A percentile compares a stretch with the other conserved stretches of the same genome.
Evolutionary conservation across 768 basidiomycete species (phyloP).

Genomic region (Phanerochaete carnosa): DNA sequence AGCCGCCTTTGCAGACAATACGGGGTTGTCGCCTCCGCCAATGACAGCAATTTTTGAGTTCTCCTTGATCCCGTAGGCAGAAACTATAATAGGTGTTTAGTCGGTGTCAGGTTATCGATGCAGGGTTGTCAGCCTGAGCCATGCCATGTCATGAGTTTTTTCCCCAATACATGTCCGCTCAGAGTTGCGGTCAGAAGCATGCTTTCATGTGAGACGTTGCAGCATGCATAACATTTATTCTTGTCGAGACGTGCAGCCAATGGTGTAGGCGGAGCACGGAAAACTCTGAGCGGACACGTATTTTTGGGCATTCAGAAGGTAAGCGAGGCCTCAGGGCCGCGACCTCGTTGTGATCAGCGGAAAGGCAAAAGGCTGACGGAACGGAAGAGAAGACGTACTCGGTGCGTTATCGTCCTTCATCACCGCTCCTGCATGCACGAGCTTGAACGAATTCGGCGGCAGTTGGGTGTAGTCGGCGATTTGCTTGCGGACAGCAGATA

Average conservation of each 20-base stretch:
- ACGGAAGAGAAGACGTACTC: slow-evolving; percentile 36
- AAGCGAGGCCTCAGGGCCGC: neutral
- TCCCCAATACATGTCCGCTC: neutral
- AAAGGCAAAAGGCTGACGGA: slow-evolving; percentile 1
- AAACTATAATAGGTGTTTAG: slow-evolving; percentile 41
- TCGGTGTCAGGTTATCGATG: neutral
- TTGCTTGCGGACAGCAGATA: slow-evolving; percentile 53
- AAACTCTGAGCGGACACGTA: too few species aligned
- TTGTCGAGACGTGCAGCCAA: neutral
- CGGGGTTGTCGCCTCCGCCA: slow-evolving; percentile 35
- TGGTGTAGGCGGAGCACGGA: neutral
- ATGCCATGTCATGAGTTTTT: neutral
- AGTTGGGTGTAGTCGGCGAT: slow-evolving; percentile 78
- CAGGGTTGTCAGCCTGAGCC: neutral
- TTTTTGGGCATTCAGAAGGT: neutral
- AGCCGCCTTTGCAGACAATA: slow-evolving; percentile 23
- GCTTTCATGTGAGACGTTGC: neutral
- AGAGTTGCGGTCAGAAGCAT: neutral
- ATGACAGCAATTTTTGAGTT: slow-evolving; percentile 73
- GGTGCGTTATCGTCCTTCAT: slow-evolving; percentile 79
- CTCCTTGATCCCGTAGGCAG: slow-evolving; percentile 68
- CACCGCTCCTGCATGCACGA: slow-evolving; percentile 87
- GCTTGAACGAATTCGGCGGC: slow-evolving; percentile 67
- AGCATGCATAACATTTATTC: neutral
- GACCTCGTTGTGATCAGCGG: neutral